Evolutionary conservation across 805 yeast genomes (phyloP), one percentile per base, ranked within the genome.

Genomic region (Candida hispaniensis): DNA sequence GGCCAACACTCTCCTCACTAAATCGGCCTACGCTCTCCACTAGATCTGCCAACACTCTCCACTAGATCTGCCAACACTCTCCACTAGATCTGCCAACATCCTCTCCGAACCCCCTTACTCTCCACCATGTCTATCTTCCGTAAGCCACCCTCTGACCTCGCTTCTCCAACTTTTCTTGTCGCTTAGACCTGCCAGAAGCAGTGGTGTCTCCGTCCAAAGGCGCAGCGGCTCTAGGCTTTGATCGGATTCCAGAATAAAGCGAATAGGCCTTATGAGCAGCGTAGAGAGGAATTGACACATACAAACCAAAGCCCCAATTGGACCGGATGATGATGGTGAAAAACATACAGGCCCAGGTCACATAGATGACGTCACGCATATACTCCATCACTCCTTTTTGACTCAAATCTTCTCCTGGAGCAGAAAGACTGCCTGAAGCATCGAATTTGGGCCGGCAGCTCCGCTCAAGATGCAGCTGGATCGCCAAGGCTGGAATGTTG

Each of bases 321-420:
- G 68, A 51, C 5, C 85, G 85, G 21, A 69, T 47, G 0, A 70
- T 14, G 5, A 70, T 46, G 60, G 73, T 67, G 34, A 75, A 54
- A 1, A 75, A 38, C 44, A 73, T 73, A 44, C 72, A 60, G 13
- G 67, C 46, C 66, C 76, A 65, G 3, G 85, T 76, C 28, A 79
- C 52, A 49, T 79, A 79, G 41, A 79, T 58, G 8, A 77, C 52
- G 49, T 79, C 91, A 49, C 75, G 75, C 63, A 78, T 58, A 59
- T 75, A 78, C 54, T 79, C 88, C 22, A 75, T 75, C 24, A 79
- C 59, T 0, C 91, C 91, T 3, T 55, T 49, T 41, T 71, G 79
- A 38, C 55, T 55, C 40, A 79, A 63, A 47, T 79, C 80, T 18
- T 66, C 69, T 2, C 86, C 88, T 2, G 79, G 52, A 8, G 54